Percentiles rank a stretch among this genome's conserved stretches.
Conservation (phyloP, 169 alveolate genomes). For the Toxoplasma gondii region DNA sequence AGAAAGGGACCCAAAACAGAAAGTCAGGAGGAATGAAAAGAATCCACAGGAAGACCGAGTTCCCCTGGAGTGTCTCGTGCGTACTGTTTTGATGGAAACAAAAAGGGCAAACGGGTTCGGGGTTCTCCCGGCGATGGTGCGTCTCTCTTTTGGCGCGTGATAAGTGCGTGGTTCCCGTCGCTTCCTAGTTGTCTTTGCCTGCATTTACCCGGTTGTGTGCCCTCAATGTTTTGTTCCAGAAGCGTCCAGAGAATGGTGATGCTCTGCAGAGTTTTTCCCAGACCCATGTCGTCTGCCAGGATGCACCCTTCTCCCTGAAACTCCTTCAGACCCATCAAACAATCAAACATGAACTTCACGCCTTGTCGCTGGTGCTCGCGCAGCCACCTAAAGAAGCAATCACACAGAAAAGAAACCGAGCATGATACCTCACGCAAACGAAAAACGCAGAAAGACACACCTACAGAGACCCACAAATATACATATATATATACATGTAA, state of each 20-base stretch:
- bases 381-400: conserved; percentile 46
- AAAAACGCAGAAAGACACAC: not conserved
- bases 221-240: conserved; percentile 85
- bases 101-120: no score
- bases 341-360: conserved; percentile 89
- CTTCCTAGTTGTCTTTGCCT: no score
- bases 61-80: no score
- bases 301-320: conserved; percentile 89
- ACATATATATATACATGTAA: not conserved
- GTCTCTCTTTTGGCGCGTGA: no score
- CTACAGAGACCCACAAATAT: not conserved
- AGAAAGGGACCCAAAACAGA: not conserved
- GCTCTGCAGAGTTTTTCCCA: conserved; percentile 91
- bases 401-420: not conserved
- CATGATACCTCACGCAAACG: not conserved
- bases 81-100: no score
- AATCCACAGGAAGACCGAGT: not conserved
- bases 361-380: conserved; percentile 84
- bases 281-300: conserved; percentile 94
- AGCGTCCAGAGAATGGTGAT: conserved; percentile 90
- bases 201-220: conserved; percentile 67
- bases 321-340: conserved; percentile 91
- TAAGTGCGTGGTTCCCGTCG: no score
- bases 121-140: no score
- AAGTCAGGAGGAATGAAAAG: not conserved